A percentile compares a stretch with the other conserved stretches of the same genome.
Evolutionary conservation across 805 yeast genomes (phyloP).

Genomic region (Citeromyces matritensis): DNA sequence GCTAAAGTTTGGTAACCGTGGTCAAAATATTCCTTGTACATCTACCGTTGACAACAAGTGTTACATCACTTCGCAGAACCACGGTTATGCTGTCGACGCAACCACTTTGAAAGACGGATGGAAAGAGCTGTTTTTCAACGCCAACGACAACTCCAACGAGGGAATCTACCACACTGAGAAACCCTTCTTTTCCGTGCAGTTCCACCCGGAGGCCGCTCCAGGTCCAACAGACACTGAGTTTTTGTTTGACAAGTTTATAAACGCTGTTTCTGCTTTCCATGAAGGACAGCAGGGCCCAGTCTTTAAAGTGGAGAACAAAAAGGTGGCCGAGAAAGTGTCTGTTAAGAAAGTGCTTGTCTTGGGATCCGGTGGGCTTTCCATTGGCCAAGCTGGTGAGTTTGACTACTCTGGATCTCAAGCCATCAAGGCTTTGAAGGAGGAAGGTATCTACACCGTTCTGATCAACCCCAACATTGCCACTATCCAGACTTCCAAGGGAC

Average conservation of each 20-base stretch:
- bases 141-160: conserved; percentile 96
- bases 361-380: conserved; percentile 97
- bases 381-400: conserved; percentile 99
- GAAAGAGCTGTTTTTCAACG: conserved; percentile 89
- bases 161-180: conserved; percentile 85
- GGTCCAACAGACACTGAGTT: conserved; percentile 99
- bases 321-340: conserved; percentile 61
- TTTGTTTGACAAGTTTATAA: conserved; percentile 83
- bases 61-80: conserved; percentile 97
- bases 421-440: conserved; percentile 95
- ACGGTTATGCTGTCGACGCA: conserved; percentile 93
- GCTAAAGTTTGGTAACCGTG: conserved; percentile 97
- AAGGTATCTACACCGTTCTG: conserved; percentile 89
- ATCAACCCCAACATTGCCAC: conserved; percentile 98
- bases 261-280: conserved; percentile 59
- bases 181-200: conserved; percentile 95
- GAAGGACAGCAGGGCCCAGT: conserved; percentile 47
- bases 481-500: conserved; percentile 93
- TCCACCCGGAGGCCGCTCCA: conserved; percentile 98
- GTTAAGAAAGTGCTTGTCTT: conserved; percentile 87
- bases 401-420: conserved; percentile 99
- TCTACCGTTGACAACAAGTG: conserved; percentile 85
- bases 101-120: conserved; percentile 62
- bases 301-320: conserved; percentile 50
- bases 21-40: conserved; percentile 95